Base-by-base conservation (phyloP, 1,284 basidiomycete species). In the Ustilago vetiveriae region DNA sequence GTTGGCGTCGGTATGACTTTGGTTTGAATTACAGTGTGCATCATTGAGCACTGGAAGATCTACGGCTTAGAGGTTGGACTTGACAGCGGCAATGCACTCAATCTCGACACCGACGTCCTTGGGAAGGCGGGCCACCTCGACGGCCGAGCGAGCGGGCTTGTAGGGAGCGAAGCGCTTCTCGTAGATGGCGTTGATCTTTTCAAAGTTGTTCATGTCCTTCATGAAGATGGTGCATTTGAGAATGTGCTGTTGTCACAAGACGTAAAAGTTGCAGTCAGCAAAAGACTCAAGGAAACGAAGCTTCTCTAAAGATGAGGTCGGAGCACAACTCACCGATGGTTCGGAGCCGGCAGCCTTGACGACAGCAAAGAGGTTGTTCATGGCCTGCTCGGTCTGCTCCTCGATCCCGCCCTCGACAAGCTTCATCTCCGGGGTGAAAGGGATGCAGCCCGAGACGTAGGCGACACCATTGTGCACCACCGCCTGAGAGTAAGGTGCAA, bases 121-220 rank as follows among this genome's bases (percentile, higher is more conserved):
- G 29, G 90, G 90, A 33, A 92, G 85, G 35, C 88, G 85, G 14
- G 90, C 86, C 22, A 90, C 92, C 60, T 83, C 85, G 43, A 80
- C 78, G 16, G 91, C 90, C 19, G 92, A 94, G 63, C 95, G 87
- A 1, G 95, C 92, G 44, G 95, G 95, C 84, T 92, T 94, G 85
- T 94, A 74, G 13, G 77, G 79, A 10, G 76, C 62, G 35, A 79
- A 77, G n/a, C 67, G 67, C 53, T 80, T 75, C 33, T 81, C 77
- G 66, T 83, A 84, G 37, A 83, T 72, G 6, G 59, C 85, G 82
- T 98, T 98, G 82, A 97, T 89, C 50, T 87, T 85, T 13, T 82
- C 88, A 83, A 97, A 97, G 83, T 98, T 91, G 78, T 90, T 86
- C 92, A 98, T 95, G 74, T 87, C 85, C 83, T 95, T 92, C 80